These are phyloP conservation scores for Lipomyces yamadae DNA, from an alignment of 805 yeast species.

Conservation along the genomic window DNA sequence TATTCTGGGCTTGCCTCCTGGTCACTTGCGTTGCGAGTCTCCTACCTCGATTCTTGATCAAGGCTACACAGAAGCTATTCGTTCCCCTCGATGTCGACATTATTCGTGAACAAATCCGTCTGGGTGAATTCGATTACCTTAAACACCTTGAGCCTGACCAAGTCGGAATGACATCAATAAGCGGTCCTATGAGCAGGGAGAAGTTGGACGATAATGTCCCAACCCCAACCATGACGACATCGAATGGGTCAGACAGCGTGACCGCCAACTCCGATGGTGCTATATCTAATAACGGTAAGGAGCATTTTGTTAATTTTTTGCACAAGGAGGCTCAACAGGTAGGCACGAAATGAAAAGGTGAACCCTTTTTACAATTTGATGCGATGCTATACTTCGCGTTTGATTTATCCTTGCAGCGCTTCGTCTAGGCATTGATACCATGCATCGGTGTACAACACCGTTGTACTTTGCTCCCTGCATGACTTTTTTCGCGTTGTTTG, in stretches of 20 bases:
- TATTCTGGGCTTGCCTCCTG: conserved; percentile 69
- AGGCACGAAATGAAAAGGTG: background rate
- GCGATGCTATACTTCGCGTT: conserved; percentile 2
- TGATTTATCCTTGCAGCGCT: background rate
- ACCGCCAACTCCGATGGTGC: conserved; percentile 18
- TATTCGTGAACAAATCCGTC: conserved; percentile 62
- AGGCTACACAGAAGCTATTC: conserved; percentile 57
- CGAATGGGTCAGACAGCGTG: conserved; percentile 21
- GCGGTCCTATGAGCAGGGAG: background rate
- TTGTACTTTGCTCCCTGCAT: background rate
- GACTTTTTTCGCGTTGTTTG: background rate
- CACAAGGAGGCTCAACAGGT: background rate
- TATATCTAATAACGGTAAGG: conserved; percentile 28
- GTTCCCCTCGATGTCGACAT: conserved; percentile 72
- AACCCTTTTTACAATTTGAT: background rate
- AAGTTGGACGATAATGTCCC: conserved; percentile 8
- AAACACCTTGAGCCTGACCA: conserved; percentile 28
- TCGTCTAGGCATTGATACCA: background rate
- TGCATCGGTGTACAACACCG: background rate
- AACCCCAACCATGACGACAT: background rate
- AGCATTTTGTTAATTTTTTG: conserved; percentile 4
- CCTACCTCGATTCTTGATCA: conserved; percentile 63
- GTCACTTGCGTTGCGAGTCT: conserved; percentile 60
- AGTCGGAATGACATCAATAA: conserved; percentile 14
- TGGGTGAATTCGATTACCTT: conserved; percentile 54